phyloP scores from a whole-genome alignment of 2,329 filamentous ascomycete species.

The Exutisphaerella laricina region DNA sequence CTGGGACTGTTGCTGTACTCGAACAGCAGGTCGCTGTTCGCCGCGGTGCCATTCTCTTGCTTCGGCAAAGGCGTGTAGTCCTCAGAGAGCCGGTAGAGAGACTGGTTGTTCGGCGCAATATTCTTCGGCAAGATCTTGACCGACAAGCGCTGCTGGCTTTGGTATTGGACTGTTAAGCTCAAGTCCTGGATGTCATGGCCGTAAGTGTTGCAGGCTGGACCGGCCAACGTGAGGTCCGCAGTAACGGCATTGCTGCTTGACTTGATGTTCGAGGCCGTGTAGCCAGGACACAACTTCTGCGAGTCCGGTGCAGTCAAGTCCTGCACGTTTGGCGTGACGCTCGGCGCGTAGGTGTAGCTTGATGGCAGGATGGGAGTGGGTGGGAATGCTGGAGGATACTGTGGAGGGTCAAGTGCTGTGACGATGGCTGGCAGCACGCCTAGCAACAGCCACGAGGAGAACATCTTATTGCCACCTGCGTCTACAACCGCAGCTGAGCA shows the following conservation, averaged over 20 bases:
- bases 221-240: conserved; percentile 26
- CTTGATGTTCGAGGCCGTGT: conserved; percentile 23
- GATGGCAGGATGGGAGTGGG: conserved; percentile 24
- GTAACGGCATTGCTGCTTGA: conserved; percentile 22
- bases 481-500: not conserved
- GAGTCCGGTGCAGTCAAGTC: conserved; percentile 25
- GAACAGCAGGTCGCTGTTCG: conserved; percentile 27
- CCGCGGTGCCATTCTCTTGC: conserved; percentile 16
- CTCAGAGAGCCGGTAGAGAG: conserved; percentile 22
- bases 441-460: not conserved
- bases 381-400: conserved; percentile 27
- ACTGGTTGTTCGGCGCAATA: conserved; percentile 21
- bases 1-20: conserved; percentile 29
- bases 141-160: conserved; percentile 24
- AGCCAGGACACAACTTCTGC: conserved; percentile 26
- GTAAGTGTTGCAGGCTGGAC: conserved; percentile 25
- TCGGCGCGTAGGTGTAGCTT: conserved; percentile 25
- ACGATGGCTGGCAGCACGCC: conserved; percentile 4
- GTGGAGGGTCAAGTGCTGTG: conserved; percentile 19
- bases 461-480: not conserved
- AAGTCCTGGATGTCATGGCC: conserved; percentile 28
- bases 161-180: conserved; percentile 24
- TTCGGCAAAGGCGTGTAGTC: conserved; percentile 17
- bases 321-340: conserved; percentile 25
- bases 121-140: conserved; percentile 28